Evolutionary conservation across 129 eudicot genomes (phyloP).

Genomic region (Dittrichia graveolens): DNA sequence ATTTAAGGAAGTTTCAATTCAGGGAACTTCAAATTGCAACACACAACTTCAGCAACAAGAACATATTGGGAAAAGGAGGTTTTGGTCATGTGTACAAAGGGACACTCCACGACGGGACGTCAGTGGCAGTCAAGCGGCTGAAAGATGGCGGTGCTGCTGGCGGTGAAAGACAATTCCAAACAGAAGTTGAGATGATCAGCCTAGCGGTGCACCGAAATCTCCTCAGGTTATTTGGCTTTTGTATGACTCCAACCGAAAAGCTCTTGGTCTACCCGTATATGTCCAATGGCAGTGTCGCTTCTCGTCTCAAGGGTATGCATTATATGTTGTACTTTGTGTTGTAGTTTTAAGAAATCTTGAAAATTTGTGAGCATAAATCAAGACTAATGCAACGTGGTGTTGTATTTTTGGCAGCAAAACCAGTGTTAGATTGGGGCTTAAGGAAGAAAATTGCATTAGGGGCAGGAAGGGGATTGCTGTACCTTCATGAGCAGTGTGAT

Average conservation of each 20-base stretch:
- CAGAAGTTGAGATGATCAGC: conserved; percentile 89
- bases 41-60: conserved; percentile 76
- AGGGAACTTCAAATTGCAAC: conserved; percentile 85
- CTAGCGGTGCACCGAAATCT: conserved; percentile 87
- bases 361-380: not conserved
- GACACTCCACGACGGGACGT: conserved; percentile 60
- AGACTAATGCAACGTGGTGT: not conserved
- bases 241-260: conserved; percentile 76
- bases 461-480: conserved; percentile 79
- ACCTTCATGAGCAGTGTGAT: conserved; percentile 94
- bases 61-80: conserved; percentile 85
- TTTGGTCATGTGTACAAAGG: conserved; percentile 91
- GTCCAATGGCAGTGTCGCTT: conserved; percentile 91
- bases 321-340: not conserved
- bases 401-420: conserved; percentile 62
- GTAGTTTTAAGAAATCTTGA: conserved; percentile 21
- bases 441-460: conserved; percentile 80
- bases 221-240: conserved; percentile 78
- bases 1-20: conserved; percentile 64
- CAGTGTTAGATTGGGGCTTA: conserved; percentile 73
- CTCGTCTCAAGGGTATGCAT: conserved; percentile 79
- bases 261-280: conserved; percentile 84
- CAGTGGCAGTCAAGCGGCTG: conserved; percentile 83
- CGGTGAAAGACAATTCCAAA: conserved; percentile 75
- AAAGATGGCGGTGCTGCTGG: conserved; percentile 75